These are phyloP conservation scores for Colletotrichum godetiae DNA, from an alignment of 2,329 filamentous ascomycete species.

Conservation along the genomic window DNA sequence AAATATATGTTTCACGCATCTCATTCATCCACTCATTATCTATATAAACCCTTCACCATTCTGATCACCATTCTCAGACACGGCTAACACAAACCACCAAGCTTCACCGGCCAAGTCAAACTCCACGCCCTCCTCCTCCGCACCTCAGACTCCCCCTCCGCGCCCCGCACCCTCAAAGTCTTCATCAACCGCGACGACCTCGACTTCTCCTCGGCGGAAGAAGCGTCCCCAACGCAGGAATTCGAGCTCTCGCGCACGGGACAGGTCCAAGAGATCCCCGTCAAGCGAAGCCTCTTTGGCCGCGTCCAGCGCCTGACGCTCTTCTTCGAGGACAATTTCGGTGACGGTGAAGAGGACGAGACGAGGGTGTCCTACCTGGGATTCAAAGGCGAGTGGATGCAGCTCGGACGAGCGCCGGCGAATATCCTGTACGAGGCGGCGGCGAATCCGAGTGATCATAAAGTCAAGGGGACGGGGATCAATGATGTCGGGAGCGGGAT, in stretches of 20 bases:
- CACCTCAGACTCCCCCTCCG: conserved; percentile 75
- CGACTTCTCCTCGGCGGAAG: conserved; percentile 82
- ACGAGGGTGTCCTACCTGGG: conserved; percentile 80
- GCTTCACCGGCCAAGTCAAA: conserved; percentile 93
- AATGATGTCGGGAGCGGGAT: conserved; percentile 68
- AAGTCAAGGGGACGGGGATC: conserved; percentile 66
- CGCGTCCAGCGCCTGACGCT: conserved; percentile 84
- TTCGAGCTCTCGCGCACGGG: conserved; percentile 82
- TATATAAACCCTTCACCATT: not conserved
- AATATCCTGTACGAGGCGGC: conserved; percentile 95
- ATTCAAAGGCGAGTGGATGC: conserved; percentile 83
- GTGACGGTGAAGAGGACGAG: conserved; percentile 81
- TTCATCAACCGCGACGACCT: conserved; percentile 89
- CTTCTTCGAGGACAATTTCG: conserved; percentile 94
- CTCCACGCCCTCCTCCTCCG: conserved; percentile 90
- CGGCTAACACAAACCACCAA: conserved; percentile 46
- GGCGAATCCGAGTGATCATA: conserved; percentile 90
- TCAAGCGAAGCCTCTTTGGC: conserved; percentile 90
- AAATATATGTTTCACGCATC: too few relatives aligned
- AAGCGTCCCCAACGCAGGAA: conserved; percentile 77
- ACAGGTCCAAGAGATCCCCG: conserved; percentile 87
- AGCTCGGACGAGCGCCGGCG: conserved; percentile 80
- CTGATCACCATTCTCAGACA: not conserved
- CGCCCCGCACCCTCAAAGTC: conserved; percentile 86
- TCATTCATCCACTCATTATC: too few relatives aligned